Evolutionary conservation across 2,329 filamentous ascomycete genomes (phyloP), one percentile per base, ranked within the genome.

Genomic region (Tolypocladium endophyticum): DNA sequence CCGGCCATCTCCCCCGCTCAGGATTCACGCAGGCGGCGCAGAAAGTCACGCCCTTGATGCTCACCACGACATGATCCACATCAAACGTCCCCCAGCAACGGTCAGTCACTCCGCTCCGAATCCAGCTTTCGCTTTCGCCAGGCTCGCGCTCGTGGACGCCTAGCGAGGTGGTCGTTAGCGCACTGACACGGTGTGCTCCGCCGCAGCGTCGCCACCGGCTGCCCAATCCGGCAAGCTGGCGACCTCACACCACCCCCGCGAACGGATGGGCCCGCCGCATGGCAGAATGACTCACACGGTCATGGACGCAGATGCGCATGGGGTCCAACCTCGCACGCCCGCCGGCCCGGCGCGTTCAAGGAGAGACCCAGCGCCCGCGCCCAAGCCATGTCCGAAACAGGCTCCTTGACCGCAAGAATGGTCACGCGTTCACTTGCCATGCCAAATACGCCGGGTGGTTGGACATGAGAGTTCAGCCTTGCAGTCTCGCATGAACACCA

Each of bases 231-330:
- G 64, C 64, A 65, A 63, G 65, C 64, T 65, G 47, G 60, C 63
- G 61, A 36, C 60, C 61, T 67, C 64, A 62, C 57, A 52, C 55
- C 61, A 59, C 39, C 52, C 58, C 35, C 39, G 20, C 39, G 39
- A 45, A 55, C 58, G 58, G 50, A 41, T 59, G 58, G 61, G 58
- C 64, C 60, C 58, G 55, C 41, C 55, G 59, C 56, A 28, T 58
- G 59, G 57, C 63, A 59, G 57, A 56, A 67, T 70, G 67, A 70
- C 65, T 69, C 68, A 70, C 65, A 67, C 68, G 56, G 61, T 36
- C 43, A 45, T 18, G 25, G 7, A 50, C 14, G 14, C 45, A 28
- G 39, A 39, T 18, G 16, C 38, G 12, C 39, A 18, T 54, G 25
- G 14, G n/a, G 18, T 3, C 3, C 53, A 12, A 55, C 53, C 36